A percentile compares a stretch with the other conserved stretches of the same genome.
Evolutionary conservation across 108 stramenopile species (phyloP).

Genomic region (Aurantiochytrium sp.): DNA sequence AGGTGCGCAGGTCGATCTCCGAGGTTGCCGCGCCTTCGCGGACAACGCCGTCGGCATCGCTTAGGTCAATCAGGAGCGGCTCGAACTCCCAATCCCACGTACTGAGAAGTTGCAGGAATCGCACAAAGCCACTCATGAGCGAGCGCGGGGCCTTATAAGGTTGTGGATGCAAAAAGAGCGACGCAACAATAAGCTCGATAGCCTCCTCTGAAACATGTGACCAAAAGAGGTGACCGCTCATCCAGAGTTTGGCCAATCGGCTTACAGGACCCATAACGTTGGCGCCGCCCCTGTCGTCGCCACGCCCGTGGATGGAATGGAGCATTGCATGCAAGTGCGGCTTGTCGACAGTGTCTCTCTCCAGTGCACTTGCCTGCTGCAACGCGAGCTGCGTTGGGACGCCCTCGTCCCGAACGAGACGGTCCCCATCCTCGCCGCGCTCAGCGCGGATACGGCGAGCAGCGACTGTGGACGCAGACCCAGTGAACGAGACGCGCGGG

Average conservation of each 20-base stretch:
- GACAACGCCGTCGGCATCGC: neutral
- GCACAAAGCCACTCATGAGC: neutral
- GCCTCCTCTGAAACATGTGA: neutral
- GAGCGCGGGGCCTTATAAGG: neutral
- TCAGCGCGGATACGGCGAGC: neutral
- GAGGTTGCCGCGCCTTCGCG: too few species aligned
- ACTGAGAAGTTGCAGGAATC: neutral
- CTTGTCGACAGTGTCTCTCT: neutral
- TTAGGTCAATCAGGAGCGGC: neutral
- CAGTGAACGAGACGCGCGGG: neutral
- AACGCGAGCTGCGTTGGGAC: neutral
- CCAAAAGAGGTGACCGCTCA: neutral
- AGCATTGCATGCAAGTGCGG: neutral
- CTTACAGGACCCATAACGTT: neutral
- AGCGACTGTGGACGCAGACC: neutral
- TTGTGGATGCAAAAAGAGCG: neutral
- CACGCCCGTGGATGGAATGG: neutral
- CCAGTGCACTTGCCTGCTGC: neutral
- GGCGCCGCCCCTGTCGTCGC: neutral
- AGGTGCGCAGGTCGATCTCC: neutral
- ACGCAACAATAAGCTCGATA: neutral
- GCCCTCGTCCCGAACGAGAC: neutral
- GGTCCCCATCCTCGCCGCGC: neutral
- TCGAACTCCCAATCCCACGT: neutral
- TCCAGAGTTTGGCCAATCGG: conserved; percentile 3